Evolutionary conservation across 78 protist species (phyloP).

Genomic region (Chrysochromulina tobinii): DNA sequence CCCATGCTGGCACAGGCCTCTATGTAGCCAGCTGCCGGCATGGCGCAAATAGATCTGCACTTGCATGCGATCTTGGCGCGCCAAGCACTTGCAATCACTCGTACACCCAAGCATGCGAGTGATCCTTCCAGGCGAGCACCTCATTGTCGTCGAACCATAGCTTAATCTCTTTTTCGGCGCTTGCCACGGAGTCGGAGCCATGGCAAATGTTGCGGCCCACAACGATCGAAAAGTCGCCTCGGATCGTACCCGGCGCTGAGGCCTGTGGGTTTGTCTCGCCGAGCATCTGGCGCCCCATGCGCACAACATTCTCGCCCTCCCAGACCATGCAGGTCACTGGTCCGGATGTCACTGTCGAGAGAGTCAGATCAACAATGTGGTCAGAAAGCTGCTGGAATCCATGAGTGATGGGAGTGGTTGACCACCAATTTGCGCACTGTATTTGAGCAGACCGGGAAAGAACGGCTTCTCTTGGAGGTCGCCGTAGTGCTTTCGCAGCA

Average conservation of each 20-base stretch:
- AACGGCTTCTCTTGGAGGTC: conserved; percentile 66
- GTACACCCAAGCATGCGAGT: conserved; percentile 43
- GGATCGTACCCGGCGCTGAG: conserved; percentile 81
- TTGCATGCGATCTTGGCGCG: too few relatives aligned
- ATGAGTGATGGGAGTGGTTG: too few relatives aligned
- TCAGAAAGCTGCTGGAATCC: too few relatives aligned
- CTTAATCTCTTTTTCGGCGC: conserved; percentile 80
- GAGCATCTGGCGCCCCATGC: conserved; percentile 66
- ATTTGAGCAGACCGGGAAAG: conserved; percentile 68
- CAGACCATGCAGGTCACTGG: conserved; percentile 45
- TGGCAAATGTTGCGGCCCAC: conserved; percentile 80
- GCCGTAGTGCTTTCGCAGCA: conserved; percentile 67
- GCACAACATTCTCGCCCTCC: conserved; percentile 54
- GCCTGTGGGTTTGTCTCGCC: conserved; percentile 86
- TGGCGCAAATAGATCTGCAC: too few relatives aligned
- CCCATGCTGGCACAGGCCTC: too few relatives aligned
- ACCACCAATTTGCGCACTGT: background rate
- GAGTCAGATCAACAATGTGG: too few relatives aligned
- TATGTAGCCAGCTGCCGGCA: too few relatives aligned
- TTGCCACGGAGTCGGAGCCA: conserved; percentile 78
- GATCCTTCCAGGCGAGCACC: conserved; percentile 34
- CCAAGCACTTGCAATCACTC: background rate
- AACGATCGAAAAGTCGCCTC: conserved; percentile 76
- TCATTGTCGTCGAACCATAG: conserved; percentile 75
- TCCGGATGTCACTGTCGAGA: background rate